Evolutionary conservation across 2,329 filamentous ascomycete genomes (phyloP), one percentile per base, ranked within the genome.

Genomic region (Cercospora citrullina): DNA sequence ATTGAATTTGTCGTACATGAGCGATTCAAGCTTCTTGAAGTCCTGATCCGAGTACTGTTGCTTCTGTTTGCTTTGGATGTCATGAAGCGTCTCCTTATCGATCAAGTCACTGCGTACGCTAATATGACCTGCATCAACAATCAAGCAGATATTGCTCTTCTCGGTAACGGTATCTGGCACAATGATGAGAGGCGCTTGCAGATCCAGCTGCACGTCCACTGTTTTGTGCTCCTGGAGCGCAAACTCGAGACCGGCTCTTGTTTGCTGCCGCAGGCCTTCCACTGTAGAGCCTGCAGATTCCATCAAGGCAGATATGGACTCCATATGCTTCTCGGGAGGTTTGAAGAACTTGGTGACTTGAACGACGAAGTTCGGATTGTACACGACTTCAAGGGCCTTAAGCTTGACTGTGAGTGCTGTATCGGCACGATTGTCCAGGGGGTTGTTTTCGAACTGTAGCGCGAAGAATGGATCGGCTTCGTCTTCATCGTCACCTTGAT

Each of bases 1-100:
- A 51, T 93, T 84, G 79, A 99, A 99, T 65, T 93, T 95, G 84
- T 99, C 95, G 77, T 99, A 99, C 91, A 99, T 96, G 74, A 97
- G 85, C 16, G 91, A 91, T 78, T 98, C 93, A 4, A 99, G 87
- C 57, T 90, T 88, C 78, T 91, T 90, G 78, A 93, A 93, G 76
- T 99, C 96, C 68, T 94, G 90, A 14, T 96, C 92, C 6, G 90
- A 95, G 76, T 96, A 97, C 28, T 91, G 84, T 66, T 94, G 90
- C 64, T 89, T 91, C 76, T 98, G 93, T 77, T 97, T 99, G 21
- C 90, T 89, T 76, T 98, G 93, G 2, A 99, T 89, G 68, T 98
- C 90, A 72, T 90, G 90, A 79, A 98, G 86, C 0, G 93, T 96
- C n/a, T 90, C 87, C 75, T 95, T 91, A 75, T 98, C 94, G 16